These are phyloP conservation scores for Mycosarcoma mackinlayi DNA, from an alignment of 1,284 basidiomycete genomes.

Conservation along the genomic window DNA sequence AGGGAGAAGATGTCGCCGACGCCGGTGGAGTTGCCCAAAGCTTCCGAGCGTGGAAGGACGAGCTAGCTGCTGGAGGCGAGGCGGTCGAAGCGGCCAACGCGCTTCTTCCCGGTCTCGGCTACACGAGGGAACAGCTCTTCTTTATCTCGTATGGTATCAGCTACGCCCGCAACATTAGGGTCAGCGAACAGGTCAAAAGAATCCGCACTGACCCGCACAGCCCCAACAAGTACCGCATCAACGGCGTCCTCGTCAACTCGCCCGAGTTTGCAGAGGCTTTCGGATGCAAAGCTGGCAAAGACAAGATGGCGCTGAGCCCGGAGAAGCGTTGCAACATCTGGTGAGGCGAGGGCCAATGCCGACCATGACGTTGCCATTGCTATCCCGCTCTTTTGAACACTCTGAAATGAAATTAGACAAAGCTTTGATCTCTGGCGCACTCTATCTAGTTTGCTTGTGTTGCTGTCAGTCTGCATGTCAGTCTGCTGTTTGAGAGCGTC, in stretches of 20 bases:
- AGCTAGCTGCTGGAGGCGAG: conserved; percentile 47
- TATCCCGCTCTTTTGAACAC: too few species aligned
- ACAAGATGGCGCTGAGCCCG: conserved; percentile 52
- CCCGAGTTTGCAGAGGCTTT: conserved; percentile 62
- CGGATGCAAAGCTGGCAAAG: conserved; percentile 57
- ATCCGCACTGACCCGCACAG: conserved; percentile 65
- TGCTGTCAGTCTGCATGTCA: too few species aligned
- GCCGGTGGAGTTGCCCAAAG: conserved; percentile 68
- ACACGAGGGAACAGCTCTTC: conserved; percentile 69
- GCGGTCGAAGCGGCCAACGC: conserved; percentile 58
- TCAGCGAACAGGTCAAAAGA: conserved; percentile 57
- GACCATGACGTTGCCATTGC: background rate
- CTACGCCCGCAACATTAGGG: conserved; percentile 61
- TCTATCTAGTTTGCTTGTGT: too few species aligned
- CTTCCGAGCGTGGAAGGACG: conserved; percentile 68
- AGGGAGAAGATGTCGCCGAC: conserved; percentile 78
- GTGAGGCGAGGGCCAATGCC: conserved; percentile 23
- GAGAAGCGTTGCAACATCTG: conserved; percentile 63
- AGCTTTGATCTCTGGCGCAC: too few species aligned
- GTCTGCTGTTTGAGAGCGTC: too few species aligned
- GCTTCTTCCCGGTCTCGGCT: conserved; percentile 66
- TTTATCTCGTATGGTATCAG: conserved; percentile 65
- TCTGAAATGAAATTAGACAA: too few species aligned
- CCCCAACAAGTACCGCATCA: conserved; percentile 63
- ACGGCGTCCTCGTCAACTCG: conserved; percentile 58